A percentile compares a stretch with the other conserved stretches of the same genome.
phyloP scores from a whole-genome alignment of 148 eudicot genomes.

The Silene uniflora region DNA sequence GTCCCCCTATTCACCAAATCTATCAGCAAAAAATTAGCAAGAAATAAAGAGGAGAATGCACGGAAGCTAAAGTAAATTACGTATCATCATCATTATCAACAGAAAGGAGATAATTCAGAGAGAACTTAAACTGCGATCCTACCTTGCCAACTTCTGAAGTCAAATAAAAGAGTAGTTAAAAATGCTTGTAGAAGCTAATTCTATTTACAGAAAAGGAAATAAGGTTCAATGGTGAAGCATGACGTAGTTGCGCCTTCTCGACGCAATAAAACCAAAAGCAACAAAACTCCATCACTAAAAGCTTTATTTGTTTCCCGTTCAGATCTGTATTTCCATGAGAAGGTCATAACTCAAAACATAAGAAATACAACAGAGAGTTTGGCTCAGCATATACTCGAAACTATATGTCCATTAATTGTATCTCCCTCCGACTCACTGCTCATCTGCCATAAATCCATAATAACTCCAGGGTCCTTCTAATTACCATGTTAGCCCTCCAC shows the following conservation, averaged over 20 bases:
- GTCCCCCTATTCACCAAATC: too few species aligned
- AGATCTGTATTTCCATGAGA: background rate
- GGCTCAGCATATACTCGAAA: background rate
- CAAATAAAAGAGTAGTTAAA: background rate
- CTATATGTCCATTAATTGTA: background rate
- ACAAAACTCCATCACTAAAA: background rate
- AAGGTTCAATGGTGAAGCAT: background rate
- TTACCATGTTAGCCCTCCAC: too few species aligned
- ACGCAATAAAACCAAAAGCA: background rate
- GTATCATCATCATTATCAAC: too few species aligned
- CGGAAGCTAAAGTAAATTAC: too few species aligned
- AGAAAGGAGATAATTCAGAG: too few species aligned
- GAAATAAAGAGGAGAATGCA: too few species aligned
- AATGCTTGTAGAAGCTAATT: background rate
- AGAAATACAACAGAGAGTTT: background rate
- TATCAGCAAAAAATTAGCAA: too few species aligned
- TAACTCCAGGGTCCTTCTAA: too few species aligned
- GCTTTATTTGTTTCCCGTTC: background rate
- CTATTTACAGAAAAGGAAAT: background rate
- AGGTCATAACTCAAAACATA: background rate
- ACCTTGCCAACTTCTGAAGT: too few species aligned
- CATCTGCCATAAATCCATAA: too few species aligned
- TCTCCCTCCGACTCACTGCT: too few species aligned
- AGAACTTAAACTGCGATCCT: too few species aligned
- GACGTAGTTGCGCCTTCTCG: background rate